Conservation (phyloP, 495 filamentous ascomycete genomes). For the Hypoxylon subgilvum region DNA sequence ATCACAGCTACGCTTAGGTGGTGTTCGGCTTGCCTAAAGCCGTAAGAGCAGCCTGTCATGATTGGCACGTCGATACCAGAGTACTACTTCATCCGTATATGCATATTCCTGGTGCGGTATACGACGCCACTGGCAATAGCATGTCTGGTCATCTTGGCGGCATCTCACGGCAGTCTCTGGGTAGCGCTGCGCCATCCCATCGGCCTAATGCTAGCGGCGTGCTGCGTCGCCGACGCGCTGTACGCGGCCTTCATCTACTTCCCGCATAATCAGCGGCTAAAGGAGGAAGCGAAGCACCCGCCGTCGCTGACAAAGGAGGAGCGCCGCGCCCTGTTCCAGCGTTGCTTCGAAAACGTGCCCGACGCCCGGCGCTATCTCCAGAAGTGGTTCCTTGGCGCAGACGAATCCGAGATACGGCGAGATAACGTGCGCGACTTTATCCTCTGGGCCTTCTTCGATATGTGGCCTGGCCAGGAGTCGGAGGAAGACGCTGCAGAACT, state of each 20-base stretch:
- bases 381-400: constrained; percentile 69
- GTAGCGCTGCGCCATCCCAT: constrained; percentile 35
- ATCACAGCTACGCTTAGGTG: constrained; percentile 6
- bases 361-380: constrained; percentile 63
- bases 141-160: constrained; percentile 49
- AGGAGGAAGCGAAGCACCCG: constrained; percentile 60
- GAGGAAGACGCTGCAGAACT: constrained; percentile 58
- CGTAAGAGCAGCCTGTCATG: constrained; percentile 38
- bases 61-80: constrained; percentile 43
- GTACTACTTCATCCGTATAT: constrained; percentile 54
- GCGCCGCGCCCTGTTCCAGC: constrained; percentile 58
- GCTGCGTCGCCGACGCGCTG: constrained; percentile 52
- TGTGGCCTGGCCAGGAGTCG: constrained; percentile 40
- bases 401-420: constrained; percentile 60
- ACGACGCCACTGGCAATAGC: constrained; percentile 58
- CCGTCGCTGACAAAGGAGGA: constrained; percentile 47
- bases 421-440: constrained; percentile 72
- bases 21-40: constrained; percentile 24
- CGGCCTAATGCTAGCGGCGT: constrained; percentile 39
- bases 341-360: constrained; percentile 60
- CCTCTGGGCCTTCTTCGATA: constrained; percentile 68
- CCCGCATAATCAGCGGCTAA: constrained; percentile 57
- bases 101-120: constrained; percentile 59
- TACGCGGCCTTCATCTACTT: constrained; percentile 63
- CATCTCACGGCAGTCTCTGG: constrained; percentile 34